Evolutionary conservation across 345 rosid species (phyloP).

Genomic region (Salix suchowensis): DNA sequence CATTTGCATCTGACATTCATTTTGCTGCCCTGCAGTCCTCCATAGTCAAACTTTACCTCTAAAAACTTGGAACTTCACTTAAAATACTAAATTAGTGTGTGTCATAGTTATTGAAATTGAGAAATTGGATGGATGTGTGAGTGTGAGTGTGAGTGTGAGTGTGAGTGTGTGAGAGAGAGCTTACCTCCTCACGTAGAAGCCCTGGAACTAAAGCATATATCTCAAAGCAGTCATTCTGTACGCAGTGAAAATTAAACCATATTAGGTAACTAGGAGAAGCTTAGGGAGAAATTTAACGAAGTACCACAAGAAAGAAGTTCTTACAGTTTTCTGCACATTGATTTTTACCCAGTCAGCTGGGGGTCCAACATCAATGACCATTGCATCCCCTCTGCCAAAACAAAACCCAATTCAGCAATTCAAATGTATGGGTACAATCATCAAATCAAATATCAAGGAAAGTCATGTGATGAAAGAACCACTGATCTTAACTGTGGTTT

Average conservation of each 20-base stretch:
- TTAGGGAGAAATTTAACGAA: not conserved
- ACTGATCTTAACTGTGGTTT: constrained; percentile 10
- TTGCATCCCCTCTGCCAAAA: constrained; percentile 21
- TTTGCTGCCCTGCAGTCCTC: not conserved
- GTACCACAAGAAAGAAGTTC: not conserved
- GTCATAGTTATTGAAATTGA: too few relatives aligned
- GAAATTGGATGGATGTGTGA: too few relatives aligned
- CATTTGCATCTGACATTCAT: not conserved
- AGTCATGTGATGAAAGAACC: not conserved
- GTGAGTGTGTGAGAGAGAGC: not conserved
- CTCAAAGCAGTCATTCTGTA: constrained; percentile 32
- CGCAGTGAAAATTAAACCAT: not conserved
- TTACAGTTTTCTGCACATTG: constrained; percentile 30
- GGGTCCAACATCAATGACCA: constrained; percentile 32
- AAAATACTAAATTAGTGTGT: too few relatives aligned
- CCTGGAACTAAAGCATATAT: constrained; percentile 36
- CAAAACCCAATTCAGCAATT: not conserved
- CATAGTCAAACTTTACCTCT: too few relatives aligned
- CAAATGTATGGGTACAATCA: not conserved
- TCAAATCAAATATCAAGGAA: not conserved
- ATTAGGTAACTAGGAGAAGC: not conserved
- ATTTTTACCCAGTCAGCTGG: constrained; percentile 36
- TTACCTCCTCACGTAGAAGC: constrained; percentile 32
- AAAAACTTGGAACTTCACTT: too few relatives aligned
- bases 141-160: not conserved